Conservation (phyloP, 139 green algal genomes). For the Microglena sp. region DNA sequence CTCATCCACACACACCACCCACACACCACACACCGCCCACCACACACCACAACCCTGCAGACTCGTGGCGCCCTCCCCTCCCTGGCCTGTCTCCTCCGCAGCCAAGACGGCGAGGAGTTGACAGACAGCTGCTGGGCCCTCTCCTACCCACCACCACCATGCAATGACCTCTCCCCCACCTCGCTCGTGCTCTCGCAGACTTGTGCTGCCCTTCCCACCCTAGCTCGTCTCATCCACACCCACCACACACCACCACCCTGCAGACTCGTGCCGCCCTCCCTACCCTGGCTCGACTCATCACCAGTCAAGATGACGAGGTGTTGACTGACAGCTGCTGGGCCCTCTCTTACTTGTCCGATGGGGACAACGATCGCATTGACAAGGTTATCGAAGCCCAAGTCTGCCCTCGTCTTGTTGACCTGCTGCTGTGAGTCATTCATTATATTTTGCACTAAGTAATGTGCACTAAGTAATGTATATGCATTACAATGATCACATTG, state of each 20-base stretch:
- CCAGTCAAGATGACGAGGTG: slow-evolving; percentile 91
- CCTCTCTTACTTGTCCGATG: slow-evolving; percentile 96
- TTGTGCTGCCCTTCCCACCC: too few relatives aligned
- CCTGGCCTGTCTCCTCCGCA: slow-evolving; percentile 83
- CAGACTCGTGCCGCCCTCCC: slow-evolving; percentile 81
- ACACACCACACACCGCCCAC: too few relatives aligned
- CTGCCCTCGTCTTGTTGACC: slow-evolving; percentile 70
- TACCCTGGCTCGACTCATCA: slow-evolving; percentile 79
- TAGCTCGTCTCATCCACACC: too few relatives aligned
- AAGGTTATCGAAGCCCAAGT: slow-evolving; percentile 93
- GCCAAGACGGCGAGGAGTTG: slow-evolving; percentile 89
- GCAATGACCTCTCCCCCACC: too few relatives aligned
- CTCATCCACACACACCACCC: too few relatives aligned
- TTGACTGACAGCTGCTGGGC: slow-evolving; percentile 99
- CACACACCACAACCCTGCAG: too few relatives aligned
- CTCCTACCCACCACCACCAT: slow-evolving; percentile 90
- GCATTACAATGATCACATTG: slow-evolving; percentile 96
- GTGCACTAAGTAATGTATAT: too few relatives aligned
- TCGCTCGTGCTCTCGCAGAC: too few relatives aligned
- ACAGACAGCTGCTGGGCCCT: slow-evolving; percentile 99
- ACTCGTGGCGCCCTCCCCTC: slow-evolving; percentile 80
- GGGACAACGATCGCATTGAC: slow-evolving; percentile 98
- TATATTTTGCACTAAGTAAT: too few relatives aligned
- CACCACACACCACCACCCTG: too few relatives aligned
- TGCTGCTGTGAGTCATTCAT: slow-evolving; percentile 45